Evolutionary conservation across 2,329 filamentous ascomycete genomes (phyloP).

Genomic region (Ophioceras dolichostomum): DNA sequence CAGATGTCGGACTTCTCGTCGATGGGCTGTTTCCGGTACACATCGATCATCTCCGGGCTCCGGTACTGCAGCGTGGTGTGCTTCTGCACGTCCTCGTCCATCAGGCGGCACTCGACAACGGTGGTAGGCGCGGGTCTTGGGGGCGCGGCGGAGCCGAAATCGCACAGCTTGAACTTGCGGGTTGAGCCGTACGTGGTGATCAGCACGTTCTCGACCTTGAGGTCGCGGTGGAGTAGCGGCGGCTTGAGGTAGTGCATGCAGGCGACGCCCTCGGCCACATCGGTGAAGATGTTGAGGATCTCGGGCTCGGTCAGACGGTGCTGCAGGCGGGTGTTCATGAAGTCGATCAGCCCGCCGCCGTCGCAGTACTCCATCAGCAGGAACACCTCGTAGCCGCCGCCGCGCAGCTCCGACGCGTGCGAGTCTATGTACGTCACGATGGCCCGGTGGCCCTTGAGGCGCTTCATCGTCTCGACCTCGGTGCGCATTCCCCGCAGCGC

Average conservation of each 20-base stretch:
- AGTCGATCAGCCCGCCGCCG: constrained; percentile 92
- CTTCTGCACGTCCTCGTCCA: constrained; percentile 94
- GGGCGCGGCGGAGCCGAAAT: constrained; percentile 86
- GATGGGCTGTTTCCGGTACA: constrained; percentile 91
- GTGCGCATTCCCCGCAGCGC: constrained; percentile 91
- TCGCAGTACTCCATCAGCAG: constrained; percentile 96
- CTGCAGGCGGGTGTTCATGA: constrained; percentile 97
- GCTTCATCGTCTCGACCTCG: constrained; percentile 99
- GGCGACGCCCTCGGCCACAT: constrained; percentile 90
- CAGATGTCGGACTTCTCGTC: constrained; percentile 99
- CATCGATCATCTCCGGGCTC: constrained; percentile 97
- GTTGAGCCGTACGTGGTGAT: constrained; percentile 56
- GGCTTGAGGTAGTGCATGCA: constrained; percentile 99
- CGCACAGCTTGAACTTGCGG: constrained; percentile 86
- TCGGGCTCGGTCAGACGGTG: constrained; percentile 95
- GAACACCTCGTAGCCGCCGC: constrained; percentile 94
- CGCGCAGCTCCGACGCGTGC: constrained; percentile 85
- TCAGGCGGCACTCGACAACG: constrained; percentile 75
- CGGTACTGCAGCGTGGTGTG: constrained; percentile 96
- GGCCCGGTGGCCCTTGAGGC: constrained; percentile 86
- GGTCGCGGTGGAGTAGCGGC: constrained; percentile 78
- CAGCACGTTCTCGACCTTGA: constrained; percentile 97
- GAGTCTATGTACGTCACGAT: constrained; percentile 99
- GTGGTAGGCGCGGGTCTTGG: constrained; percentile 77
- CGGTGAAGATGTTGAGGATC: constrained; percentile 92